Base-by-base conservation (phyloP, 1,284 basidiomycete species). In the Malassezia japonica region DNA sequence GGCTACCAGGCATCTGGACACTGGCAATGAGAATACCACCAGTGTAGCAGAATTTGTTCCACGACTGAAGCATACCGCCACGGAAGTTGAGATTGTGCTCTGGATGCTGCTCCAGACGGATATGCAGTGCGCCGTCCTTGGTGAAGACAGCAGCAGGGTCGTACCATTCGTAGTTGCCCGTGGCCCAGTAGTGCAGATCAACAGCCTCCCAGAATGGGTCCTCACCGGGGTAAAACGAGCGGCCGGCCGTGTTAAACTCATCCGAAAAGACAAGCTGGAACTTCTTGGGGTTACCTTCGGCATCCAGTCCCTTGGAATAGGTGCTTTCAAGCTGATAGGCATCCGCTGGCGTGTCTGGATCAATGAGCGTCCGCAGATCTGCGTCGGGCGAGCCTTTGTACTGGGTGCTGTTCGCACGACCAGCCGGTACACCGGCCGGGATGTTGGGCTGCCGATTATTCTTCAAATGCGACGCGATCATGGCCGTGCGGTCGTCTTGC, bases 31-130 rank as follows among this genome's bases (percentile, higher is more conserved):
- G 78, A 69, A 89, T 89, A 1, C 89, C 91, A 0, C 86, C 87
- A 3, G 84, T 92, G 74, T 92, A 95, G 75, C 91, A 94, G 56
- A 95, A 86, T 73, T 94, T 88, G 73, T 89, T 89, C 87, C 87
- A 79, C 0, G 74, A 72, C 48, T 75, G 75, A 12, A 79, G 59
- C 74, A 78, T 76, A 21, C 77, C 79, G 29, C 88, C 9, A 79
- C 79, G 64, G 59, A 71, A 70, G 62, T 86, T 75, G 56, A 94
- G 77, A 47, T 79, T 81, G 73, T 94, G 83, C 28, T 64, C 62
- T 5, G 51, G 44, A 18, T 60, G 55, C 56, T 71, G 51, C 27
- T 55, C 57, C 12, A 69, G 55, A 0, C 84, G 87, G 63, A 96
- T 84, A 63, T 84, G 80, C 32, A 98, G 79, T 28, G 81, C 77